Percentiles rank a stretch among this genome's conserved stretches.
phyloP scores from a whole-genome alignment of 2,329 filamentous ascomycete species.

The Phaeophleospora eucalypticola region DNA sequence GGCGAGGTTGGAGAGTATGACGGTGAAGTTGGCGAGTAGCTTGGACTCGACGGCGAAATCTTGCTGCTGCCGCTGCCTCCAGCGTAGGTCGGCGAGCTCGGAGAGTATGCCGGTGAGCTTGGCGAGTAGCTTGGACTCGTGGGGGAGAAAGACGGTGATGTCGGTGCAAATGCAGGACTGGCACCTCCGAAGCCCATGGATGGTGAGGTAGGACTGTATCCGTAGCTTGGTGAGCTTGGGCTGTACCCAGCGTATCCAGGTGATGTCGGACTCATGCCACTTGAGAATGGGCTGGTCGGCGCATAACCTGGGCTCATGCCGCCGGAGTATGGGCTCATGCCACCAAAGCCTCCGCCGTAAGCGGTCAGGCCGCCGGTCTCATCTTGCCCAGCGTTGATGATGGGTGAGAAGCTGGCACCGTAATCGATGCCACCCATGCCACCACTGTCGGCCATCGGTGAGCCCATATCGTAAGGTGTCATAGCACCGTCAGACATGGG shows the following conservation, averaged over 20 bases:
- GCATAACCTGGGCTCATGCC: constrained; percentile 38
- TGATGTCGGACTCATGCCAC: constrained; percentile 27
- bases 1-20: constrained; percentile 66
- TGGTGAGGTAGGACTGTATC: constrained; percentile 35
- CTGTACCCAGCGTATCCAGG: constrained; percentile 26
- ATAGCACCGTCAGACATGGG: constrained; percentile 68
- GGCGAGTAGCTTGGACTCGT: constrained; percentile 53
- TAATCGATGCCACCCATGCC: constrained; percentile 56
- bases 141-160: constrained; percentile 46
- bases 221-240: constrained; percentile 26
- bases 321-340: constrained; percentile 66
- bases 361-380: constrained; percentile 54
- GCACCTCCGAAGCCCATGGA: constrained; percentile 51
- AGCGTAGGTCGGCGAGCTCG: constrained; percentile 35
- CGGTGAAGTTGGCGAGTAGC: constrained; percentile 74
- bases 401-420: constrained; percentile 67
- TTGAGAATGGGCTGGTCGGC: constrained; percentile 35
- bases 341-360: constrained; percentile 62
- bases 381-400: constrained; percentile 59
- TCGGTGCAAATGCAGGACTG: constrained; percentile 50
- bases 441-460: constrained; percentile 58
- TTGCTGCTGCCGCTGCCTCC: constrained; percentile 24
- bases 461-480: constrained; percentile 82
- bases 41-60: constrained; percentile 50
- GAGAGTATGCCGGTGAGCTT: constrained; percentile 38